Evolutionary conservation across 2,329 filamentous ascomycete species (phyloP).

Genomic region (Fusarium sp.): DNA sequence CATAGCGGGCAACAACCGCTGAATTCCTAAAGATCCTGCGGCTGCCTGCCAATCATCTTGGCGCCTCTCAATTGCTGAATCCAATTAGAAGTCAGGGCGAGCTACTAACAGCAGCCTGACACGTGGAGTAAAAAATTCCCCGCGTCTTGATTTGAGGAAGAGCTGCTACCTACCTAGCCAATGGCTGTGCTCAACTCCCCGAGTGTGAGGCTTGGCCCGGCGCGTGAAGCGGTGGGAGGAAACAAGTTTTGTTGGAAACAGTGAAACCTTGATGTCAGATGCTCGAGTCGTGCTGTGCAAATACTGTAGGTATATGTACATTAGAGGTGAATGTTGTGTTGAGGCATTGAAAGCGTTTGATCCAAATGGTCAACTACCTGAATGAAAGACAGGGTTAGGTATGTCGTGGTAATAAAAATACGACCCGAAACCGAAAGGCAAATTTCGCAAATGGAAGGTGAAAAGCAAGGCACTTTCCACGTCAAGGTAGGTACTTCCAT

Average conservation of each 20-base stretch:
- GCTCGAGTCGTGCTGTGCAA: constrained; percentile 15
- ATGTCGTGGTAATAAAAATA: constrained; percentile 1
- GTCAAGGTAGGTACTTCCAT: constrained; percentile 4
- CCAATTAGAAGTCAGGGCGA: constrained; percentile 12
- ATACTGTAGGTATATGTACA: background rate
- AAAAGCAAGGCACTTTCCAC: constrained; percentile 28
- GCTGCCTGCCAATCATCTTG: background rate
- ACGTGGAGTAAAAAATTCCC: constrained; percentile 33
- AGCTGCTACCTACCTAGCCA: constrained; percentile 9
- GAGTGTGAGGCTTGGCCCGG: constrained; percentile 16
- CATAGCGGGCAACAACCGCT: background rate
- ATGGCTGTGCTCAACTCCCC: constrained; percentile 18
- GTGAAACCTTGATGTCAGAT: background rate
- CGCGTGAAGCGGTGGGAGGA: constrained; percentile 7
- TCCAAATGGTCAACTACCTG: background rate
- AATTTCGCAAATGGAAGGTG: constrained; percentile 29
- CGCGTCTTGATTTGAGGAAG: constrained; percentile 25
- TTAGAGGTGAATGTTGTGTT: background rate
- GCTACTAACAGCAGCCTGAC: constrained; percentile 15
- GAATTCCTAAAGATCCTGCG: background rate
- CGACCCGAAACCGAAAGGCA: constrained; percentile 12
- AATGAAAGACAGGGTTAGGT: background rate
- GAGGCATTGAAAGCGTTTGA: background rate
- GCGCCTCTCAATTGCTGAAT: background rate
- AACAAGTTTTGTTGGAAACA: background rate